Percentiles rank a stretch among this genome's conserved stretches.
Conservation (phyloP, 257 asterid genomes). For the Petunia axillaris region DNA sequence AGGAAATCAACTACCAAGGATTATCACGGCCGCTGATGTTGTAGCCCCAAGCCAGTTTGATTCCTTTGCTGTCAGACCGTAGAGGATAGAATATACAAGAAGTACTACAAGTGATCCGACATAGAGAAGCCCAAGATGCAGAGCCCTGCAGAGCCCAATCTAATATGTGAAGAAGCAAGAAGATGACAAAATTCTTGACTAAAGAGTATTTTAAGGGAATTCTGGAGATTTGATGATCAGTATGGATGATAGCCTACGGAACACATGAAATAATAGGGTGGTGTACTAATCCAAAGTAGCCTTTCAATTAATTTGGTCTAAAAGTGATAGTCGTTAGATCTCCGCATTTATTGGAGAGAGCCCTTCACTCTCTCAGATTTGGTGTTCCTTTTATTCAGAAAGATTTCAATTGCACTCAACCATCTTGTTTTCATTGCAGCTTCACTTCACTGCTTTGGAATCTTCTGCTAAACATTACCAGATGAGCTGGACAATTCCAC, state of each 20-base stretch:
- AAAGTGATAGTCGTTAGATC: background rate
- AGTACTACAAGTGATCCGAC: constrained; percentile 89
- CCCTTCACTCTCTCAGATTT: background rate
- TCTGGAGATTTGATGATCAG: constrained; percentile 5
- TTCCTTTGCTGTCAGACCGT: constrained; percentile 98
- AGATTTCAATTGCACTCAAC: constrained; percentile 13
- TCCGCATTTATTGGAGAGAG: background rate
- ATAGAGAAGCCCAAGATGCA: constrained; percentile 97
- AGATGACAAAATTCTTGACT: background rate
- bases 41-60: constrained; percentile 98
- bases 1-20: constrained; percentile 69
- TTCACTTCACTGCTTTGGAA: background rate
- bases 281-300: background rate
- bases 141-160: constrained; percentile 63
- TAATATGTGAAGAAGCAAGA: constrained; percentile 12
- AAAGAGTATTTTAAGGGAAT: background rate
- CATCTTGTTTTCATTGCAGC: background rate
- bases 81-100: constrained; percentile 85
- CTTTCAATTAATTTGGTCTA: background rate
- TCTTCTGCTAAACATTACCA: background rate
- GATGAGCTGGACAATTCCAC: background rate
- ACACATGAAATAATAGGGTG: background rate
- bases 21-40: constrained; percentile 91
- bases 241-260: background rate
- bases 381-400: constrained; percentile 1